Evolutionary conservation across 352 stramenopile genomes (phyloP).

Genomic region (Phytophthora boehmeriae): DNA sequence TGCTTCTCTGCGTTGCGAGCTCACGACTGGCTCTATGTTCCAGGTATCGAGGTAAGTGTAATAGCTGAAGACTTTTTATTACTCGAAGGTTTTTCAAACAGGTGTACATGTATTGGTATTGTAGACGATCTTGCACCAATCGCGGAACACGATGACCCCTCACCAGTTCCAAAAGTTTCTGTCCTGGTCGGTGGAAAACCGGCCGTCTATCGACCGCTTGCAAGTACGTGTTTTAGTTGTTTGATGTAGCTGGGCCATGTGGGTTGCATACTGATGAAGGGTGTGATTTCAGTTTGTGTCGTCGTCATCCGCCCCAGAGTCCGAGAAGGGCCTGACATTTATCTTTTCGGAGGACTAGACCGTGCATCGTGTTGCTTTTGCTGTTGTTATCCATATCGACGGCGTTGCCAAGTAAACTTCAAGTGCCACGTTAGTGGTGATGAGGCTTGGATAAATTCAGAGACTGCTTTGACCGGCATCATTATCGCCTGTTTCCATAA

Average conservation of each 20-base stretch:
- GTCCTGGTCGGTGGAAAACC: conserved; percentile 80
- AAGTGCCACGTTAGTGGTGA: not conserved
- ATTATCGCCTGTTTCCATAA: conserved; percentile 6
- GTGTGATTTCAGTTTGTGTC: conserved; percentile 45
- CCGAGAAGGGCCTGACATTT: conserved; percentile 71
- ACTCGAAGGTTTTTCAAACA: too few relatives aligned
- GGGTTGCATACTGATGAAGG: too few relatives aligned
- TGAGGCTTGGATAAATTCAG: not conserved
- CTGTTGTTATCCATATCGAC: conserved; percentile 10
- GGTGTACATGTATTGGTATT: not conserved
- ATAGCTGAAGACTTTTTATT: too few relatives aligned
- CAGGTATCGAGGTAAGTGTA: conserved; percentile 71
- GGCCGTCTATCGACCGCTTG: conserved; percentile 69
- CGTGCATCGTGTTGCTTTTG: not conserved
- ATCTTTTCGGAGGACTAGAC: conserved; percentile 76
- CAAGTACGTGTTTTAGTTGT: conserved; percentile 40
- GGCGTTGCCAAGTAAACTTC: conserved; percentile 10
- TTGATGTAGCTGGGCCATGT: conserved; percentile 6
- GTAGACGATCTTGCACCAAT: conserved; percentile 79
- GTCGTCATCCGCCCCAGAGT: conserved; percentile 31
- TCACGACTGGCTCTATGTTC: conserved; percentile 88
- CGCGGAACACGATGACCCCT: conserved; percentile 75
- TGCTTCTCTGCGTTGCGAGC: conserved; percentile 83
- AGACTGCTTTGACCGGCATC: not conserved
- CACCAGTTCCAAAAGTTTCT: conserved; percentile 88